Evolutionary conservation across 352 stramenopile genomes (phyloP).

Genomic region (Phytophthora capsici): DNA sequence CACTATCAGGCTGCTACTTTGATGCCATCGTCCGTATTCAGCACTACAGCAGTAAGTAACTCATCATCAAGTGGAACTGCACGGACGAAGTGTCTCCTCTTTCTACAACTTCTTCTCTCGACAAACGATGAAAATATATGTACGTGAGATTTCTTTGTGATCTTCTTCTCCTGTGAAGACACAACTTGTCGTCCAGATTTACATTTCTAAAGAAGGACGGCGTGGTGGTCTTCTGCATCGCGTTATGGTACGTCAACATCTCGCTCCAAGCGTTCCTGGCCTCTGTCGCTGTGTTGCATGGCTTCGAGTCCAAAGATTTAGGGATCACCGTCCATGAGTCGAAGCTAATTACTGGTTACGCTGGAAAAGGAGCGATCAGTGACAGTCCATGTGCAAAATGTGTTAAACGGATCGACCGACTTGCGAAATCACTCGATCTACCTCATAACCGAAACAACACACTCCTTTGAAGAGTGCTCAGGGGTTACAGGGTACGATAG

Average conservation of each 20-base stretch:
- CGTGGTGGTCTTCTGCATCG: conserved; percentile 22
- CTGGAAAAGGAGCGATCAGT: conserved; percentile 19
- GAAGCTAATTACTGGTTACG: conserved; percentile 28
- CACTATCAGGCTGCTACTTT: conserved; percentile 23
- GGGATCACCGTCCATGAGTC: neutral
- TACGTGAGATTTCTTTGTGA: conserved; percentile 28
- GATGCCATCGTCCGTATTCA: conserved; percentile 1
- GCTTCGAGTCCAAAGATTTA: conserved; percentile 28
- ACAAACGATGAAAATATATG: conserved; percentile 31
- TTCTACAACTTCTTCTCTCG: conserved; percentile 12
- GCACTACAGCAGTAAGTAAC: conserved; percentile 10
- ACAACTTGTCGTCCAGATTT: no score
- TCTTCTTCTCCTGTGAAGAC: no score
- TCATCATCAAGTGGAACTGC: conserved; percentile 21
- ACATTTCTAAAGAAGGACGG: conserved; percentile 1
- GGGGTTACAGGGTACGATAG: conserved; percentile 12
- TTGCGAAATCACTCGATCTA: conserved; percentile 37
- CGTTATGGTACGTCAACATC: conserved; percentile 28
- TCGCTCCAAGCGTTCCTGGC: conserved; percentile 22
- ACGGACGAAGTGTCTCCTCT: conserved; percentile 34
- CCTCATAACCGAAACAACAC: conserved; percentile 16
- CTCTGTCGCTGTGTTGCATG: conserved; percentile 19
- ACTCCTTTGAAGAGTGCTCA: conserved; percentile 18
- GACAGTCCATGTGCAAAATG: conserved; percentile 29
- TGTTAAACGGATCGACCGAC: conserved; percentile 23